A percentile compares a stretch with the other conserved stretches of the same genome.
These are phyloP conservation scores for Claviceps spartinae DNA, from an alignment of 2,329 filamentous ascomycete genomes.

Conservation along the genomic window DNA sequence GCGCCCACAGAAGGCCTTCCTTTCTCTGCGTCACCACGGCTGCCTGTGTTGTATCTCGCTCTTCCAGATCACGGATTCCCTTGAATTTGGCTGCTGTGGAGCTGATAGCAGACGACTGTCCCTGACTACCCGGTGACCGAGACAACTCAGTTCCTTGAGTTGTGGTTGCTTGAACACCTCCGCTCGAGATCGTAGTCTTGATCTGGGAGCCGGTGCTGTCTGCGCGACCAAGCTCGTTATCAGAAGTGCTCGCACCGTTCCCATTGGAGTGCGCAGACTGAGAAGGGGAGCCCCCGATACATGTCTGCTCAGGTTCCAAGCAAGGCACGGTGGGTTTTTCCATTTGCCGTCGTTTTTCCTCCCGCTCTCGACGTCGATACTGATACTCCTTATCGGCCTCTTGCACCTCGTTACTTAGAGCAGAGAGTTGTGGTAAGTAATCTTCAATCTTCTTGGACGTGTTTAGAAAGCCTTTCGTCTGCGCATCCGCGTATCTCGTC, in stretches of 20 bases:
- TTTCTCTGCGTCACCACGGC: slow-evolving; percentile 53
- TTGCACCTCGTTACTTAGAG: slow-evolving; percentile 74
- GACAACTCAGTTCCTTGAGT: slow-evolving; percentile 30
- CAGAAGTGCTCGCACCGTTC: slow-evolving; percentile 37
- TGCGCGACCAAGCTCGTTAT: slow-evolving; percentile 56
- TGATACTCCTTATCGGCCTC: slow-evolving; percentile 95
- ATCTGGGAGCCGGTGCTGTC: slow-evolving; percentile 63
- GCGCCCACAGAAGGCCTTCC: slow-evolving; percentile 86
- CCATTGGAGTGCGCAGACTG: slow-evolving; percentile 27
- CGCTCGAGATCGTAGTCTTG: slow-evolving; percentile 35
- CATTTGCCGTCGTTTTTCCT: slow-evolving; percentile 80
- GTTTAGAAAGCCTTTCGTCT: slow-evolving; percentile 68
- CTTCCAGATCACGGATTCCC: slow-evolving; percentile 83
- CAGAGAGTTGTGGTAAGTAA: slow-evolving; percentile 79
- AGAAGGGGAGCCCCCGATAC: slow-evolving; percentile 23
- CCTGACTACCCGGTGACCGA: slow-evolving; percentile 42
- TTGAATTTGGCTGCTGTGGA: slow-evolving; percentile 58
- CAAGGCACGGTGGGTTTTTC: slow-evolving; percentile 76
- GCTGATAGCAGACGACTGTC: slow-evolving; percentile 32
- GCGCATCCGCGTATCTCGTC: slow-evolving; percentile 84
- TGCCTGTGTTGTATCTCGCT: slow-evolving; percentile 50
- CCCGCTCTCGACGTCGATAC: slow-evolving; percentile 83
- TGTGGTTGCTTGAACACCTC: slow-evolving; percentile 17
- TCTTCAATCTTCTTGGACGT: slow-evolving; percentile 79
- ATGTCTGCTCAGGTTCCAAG: slow-evolving; percentile 51